A percentile compares a stretch with the other conserved stretches of the same genome.
Evolutionary conservation across 331 rosid species (phyloP).

Genomic region (Malus hybrid): DNA sequence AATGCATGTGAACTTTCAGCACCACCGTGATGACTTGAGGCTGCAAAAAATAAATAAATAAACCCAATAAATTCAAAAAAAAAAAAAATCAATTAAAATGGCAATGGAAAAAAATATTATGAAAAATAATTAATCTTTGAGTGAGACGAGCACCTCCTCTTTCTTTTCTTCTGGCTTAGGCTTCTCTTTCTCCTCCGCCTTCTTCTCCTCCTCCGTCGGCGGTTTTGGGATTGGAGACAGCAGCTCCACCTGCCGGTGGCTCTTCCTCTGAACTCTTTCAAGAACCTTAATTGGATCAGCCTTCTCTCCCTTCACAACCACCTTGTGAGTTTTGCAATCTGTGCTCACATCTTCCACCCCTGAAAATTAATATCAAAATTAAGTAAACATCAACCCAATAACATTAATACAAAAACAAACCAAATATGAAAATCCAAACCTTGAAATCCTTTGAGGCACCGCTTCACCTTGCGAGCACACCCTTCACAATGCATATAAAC

Average conservation of each 20-base stretch:
- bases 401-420: neutral
- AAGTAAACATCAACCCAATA: neutral
- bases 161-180: conserved; percentile 69
- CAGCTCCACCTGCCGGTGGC: conserved; percentile 74
- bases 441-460: conserved; percentile 72
- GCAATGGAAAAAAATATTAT: neutral
- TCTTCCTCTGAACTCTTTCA: conserved; percentile 81
- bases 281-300: conserved; percentile 78
- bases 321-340: conserved; percentile 68
- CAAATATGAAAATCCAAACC: conserved; percentile 29
- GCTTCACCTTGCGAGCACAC: conserved; percentile 90
- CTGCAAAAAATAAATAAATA: conserved; percentile 18
- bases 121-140: neutral
- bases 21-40: conserved; percentile 39
- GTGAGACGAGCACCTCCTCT: conserved; percentile 44
- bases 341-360: conserved; percentile 77
- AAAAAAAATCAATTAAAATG: neutral
- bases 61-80: neutral
- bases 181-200: conserved; percentile 38
- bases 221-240: conserved; percentile 94
- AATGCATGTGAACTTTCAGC: conserved; percentile 86
- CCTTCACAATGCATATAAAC: conserved; percentile 99
- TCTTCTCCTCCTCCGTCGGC: neutral
- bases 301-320: conserved; percentile 79
- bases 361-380: conserved; percentile 4